Evolutionary conservation across 1,139 yeast species (phyloP).

Genomic region (Sugiyamaella castrensis): DNA sequence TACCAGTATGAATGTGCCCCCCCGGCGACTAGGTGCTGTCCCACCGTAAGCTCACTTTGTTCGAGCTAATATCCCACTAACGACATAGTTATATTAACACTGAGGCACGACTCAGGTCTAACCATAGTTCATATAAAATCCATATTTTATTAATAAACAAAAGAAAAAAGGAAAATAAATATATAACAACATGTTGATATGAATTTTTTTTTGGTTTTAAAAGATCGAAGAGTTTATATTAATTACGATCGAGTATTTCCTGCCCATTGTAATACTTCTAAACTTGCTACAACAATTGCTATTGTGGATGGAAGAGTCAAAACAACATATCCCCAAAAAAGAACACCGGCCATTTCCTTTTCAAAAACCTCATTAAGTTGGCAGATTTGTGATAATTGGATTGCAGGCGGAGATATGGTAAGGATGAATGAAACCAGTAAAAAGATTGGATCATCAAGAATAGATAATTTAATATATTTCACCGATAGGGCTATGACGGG

Average conservation of each 20-base stretch:
- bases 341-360: constrained; percentile 80
- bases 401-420: constrained; percentile 81
- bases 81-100: too few species aligned
- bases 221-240: not conserved
- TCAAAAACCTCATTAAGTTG: constrained; percentile 75
- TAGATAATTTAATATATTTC: constrained; percentile 61
- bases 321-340: constrained; percentile 81
- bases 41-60: too few species aligned
- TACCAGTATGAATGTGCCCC: too few species aligned
- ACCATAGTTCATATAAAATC: too few species aligned
- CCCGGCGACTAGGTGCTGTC: too few species aligned
- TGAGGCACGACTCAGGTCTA: too few species aligned
- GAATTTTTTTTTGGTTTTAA: not conserved
- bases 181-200: not conserved
- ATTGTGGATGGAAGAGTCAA: constrained; percentile 77
- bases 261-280: constrained; percentile 60
- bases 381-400: constrained; percentile 77
- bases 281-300: constrained; percentile 62
- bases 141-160: too few species aligned
- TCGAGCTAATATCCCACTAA: too few species aligned
- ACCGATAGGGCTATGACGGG: constrained; percentile 68
- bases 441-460: constrained; percentile 80
- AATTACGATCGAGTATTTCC: constrained; percentile 26
- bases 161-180: not conserved
- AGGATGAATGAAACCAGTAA: constrained; percentile 70